Percentiles rank a stretch among this genome's conserved stretches.
Conservation (phyloP, 2,329 filamentous ascomycete genomes). For the Epichloe brachyelytri region DNA sequence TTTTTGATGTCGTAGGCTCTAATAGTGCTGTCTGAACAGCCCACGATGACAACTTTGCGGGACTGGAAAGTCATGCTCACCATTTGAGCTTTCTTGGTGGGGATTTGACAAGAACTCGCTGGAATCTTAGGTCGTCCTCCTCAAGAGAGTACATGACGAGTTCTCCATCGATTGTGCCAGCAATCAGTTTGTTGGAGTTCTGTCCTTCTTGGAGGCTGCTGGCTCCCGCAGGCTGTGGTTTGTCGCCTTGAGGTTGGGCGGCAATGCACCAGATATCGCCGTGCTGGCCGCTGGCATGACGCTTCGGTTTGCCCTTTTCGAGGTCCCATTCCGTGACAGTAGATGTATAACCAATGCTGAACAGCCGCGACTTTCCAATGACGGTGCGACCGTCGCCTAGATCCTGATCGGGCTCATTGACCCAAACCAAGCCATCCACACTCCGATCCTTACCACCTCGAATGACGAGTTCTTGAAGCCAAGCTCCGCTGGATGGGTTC, state of each 20-base stretch:
- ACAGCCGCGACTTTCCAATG: conserved; percentile 67
- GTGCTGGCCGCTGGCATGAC: conserved; percentile 81
- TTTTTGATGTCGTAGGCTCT: conserved; percentile 77
- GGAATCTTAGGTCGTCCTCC: conserved; percentile 70
- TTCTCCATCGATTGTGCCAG: conserved; percentile 81
- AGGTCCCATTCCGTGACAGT: conserved; percentile 94
- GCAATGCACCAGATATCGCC: conserved; percentile 96
- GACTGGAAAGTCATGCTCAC: conserved; percentile 87
- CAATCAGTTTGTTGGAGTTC: conserved; percentile 52
- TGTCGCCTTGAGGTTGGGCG: conserved; percentile 52
- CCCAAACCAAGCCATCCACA: conserved; percentile 86
- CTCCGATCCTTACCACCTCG: conserved; percentile 73
- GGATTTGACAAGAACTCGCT: conserved; percentile 61
- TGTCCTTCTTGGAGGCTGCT: conserved; percentile 17
- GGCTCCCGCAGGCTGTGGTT: conserved; percentile 6
- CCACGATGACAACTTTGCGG: conserved; percentile 68
- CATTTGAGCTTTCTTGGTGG: conserved; percentile 75
- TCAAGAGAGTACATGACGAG: conserved; percentile 78
- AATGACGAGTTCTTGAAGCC: conserved; percentile 83
- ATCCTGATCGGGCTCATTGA: conserved; percentile 66
- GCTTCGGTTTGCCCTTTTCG: conserved; percentile 59
- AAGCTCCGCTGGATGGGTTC: conserved; percentile 72
- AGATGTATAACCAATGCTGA: conserved; percentile 91
- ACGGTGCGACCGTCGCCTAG: conserved; percentile 47
- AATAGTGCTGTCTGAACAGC: conserved; percentile 94